A percentile compares a stretch with the other conserved stretches of the same genome.
Evolutionary conservation across 2,329 filamentous ascomycete genomes (phyloP).

Genomic region (Nemania diffusa): DNA sequence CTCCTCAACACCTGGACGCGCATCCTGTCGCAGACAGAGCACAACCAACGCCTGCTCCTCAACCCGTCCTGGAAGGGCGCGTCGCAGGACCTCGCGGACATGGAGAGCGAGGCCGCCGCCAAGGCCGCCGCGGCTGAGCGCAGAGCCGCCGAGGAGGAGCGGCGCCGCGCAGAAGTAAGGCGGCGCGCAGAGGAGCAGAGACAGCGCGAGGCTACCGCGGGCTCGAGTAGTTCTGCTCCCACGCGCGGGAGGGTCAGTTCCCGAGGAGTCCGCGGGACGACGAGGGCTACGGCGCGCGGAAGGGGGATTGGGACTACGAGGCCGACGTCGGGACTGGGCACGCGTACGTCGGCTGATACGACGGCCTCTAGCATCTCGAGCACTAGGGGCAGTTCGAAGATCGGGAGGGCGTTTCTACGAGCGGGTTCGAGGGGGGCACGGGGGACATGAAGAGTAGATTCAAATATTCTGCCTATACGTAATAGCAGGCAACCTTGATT

Average conservation of each 20-base stretch:
- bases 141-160: slow-evolving; percentile 80
- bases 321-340: slow-evolving; percentile 51
- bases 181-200: slow-evolving; percentile 70
- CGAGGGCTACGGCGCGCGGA: slow-evolving; percentile 30
- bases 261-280: slow-evolving; percentile 31
- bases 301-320: slow-evolving; percentile 36
- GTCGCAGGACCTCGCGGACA: slow-evolving; percentile 83
- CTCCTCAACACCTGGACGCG: slow-evolving; percentile 95
- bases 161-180: slow-evolving; percentile 76
- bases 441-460: slow-evolving; percentile 40
- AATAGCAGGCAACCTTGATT: not conserved
- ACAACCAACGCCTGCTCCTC: slow-evolving; percentile 92
- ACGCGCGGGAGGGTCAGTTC: slow-evolving; percentile 31
- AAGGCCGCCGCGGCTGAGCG: slow-evolving; percentile 82
- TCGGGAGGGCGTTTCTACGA: slow-evolving; percentile 60
- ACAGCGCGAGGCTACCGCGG: slow-evolving; percentile 54
- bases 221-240: slow-evolving; percentile 18
- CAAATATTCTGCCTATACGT: not conserved
- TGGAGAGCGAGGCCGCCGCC: slow-evolving; percentile 80
- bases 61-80: slow-evolving; percentile 91
- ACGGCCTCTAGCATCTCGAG: slow-evolving; percentile 48
- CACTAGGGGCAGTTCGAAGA: slow-evolving; percentile 54
- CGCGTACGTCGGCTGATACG: slow-evolving; percentile 39
- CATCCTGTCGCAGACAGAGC: slow-evolving; percentile 95
- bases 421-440: slow-evolving; percentile 65